These are phyloP conservation scores for Xylaria venustula DNA, from an alignment of 495 filamentous ascomycete genomes.

Conservation along the genomic window DNA sequence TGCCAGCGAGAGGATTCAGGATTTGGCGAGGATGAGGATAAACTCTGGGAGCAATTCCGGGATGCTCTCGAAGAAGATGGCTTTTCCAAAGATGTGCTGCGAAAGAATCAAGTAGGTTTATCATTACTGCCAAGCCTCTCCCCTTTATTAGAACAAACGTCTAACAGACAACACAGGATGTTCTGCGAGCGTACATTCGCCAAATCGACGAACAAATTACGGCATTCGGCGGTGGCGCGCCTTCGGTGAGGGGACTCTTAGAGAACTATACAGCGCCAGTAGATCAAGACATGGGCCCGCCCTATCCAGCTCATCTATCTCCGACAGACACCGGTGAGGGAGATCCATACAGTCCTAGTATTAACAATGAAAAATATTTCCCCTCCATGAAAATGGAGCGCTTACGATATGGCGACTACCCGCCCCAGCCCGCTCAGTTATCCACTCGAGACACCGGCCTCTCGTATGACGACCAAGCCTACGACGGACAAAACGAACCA, in stretches of 20 bases:
- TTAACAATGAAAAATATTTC: constrained; percentile 42
- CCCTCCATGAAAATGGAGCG: constrained; percentile 38
- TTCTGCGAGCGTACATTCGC: constrained; percentile 54
- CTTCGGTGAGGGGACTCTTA: constrained; percentile 41
- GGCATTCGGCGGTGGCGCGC: constrained; percentile 33
- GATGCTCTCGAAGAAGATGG: constrained; percentile 52
- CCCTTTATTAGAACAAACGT: constrained; percentile 11
- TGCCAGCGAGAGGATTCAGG: constrained; percentile 38
- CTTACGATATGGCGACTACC: constrained; percentile 26
- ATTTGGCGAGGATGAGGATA: constrained; percentile 42
- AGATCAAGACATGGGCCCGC: constrained; percentile 13
- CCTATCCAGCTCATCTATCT: constrained; percentile 20
- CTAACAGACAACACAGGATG: constrained; percentile 40
- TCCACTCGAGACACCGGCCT: constrained; percentile 17
- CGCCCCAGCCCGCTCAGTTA: neutral
- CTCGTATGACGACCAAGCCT: constrained; percentile 35
- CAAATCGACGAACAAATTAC: constrained; percentile 45
- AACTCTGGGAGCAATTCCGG: constrained; percentile 53
- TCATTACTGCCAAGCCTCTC: neutral
- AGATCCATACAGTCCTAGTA: constrained; percentile 23
- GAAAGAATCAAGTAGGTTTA: constrained; percentile 47
- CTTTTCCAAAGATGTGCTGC: constrained; percentile 49
- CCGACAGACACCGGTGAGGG: constrained; percentile 22
- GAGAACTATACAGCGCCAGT: constrained; percentile 23
- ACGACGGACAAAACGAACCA: constrained; percentile 30